These are phyloP conservation scores for Nemania abortiva DNA, from an alignment of 2,329 filamentous ascomycete species.

Conservation along the genomic window DNA sequence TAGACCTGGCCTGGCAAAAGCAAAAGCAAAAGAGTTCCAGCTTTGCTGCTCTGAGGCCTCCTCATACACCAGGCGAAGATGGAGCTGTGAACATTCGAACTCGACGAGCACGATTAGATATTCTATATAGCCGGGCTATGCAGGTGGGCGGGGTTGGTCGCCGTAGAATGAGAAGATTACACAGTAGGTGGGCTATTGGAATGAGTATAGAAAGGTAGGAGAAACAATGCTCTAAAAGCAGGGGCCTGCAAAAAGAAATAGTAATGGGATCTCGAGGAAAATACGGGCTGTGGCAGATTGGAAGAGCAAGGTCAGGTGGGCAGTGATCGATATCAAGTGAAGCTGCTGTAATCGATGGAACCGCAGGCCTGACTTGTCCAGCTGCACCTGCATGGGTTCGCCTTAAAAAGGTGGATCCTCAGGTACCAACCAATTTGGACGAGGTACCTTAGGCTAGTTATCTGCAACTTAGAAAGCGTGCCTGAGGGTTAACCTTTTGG, in stretches of 20 bases:
- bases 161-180: background rate
- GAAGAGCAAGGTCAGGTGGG: slow-evolving; percentile 29
- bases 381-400: background rate
- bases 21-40: slow-evolving; percentile 26
- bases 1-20: slow-evolving; percentile 32
- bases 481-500: background rate
- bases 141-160: slow-evolving; percentile 1
- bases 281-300: slow-evolving; percentile 18
- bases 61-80: slow-evolving; percentile 22
- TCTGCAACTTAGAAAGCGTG: background rate
- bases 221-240: background rate
- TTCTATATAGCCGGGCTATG: background rate
- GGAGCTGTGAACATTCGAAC: slow-evolving; percentile 21
- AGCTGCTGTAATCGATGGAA: slow-evolving; percentile 30
- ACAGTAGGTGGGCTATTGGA: background rate
- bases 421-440: background rate
- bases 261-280: slow-evolving; percentile 10
- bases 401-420: slow-evolving; percentile 5
- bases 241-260: background rate
- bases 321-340: slow-evolving; percentile 25
- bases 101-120: background rate
- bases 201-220: background rate
- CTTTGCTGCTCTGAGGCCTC: slow-evolving; percentile 10
- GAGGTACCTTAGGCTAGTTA: background rate
- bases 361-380: slow-evolving; percentile 6